Percentiles rank a stretch among this genome's conserved stretches.
Conservation (phyloP, 495 filamentous ascomycete species). For the Hypoxylon rickii region DNA sequence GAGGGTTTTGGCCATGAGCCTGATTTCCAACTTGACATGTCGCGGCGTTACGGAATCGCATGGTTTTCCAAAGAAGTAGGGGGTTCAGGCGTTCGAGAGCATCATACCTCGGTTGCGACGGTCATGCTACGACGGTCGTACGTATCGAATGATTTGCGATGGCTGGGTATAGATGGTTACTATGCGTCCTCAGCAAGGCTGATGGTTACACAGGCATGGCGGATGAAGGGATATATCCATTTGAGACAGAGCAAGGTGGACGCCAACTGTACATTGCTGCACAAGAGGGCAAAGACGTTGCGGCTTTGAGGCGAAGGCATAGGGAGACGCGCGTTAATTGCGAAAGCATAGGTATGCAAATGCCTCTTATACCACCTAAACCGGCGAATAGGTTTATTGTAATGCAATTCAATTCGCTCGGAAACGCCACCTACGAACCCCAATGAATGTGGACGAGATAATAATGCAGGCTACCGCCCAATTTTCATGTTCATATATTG, state of each 20-base stretch:
- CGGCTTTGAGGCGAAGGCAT: no score
- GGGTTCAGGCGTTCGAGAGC: conserved; percentile 29
- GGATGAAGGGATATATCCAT: conserved; percentile 3
- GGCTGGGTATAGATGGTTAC: conserved; percentile 30
- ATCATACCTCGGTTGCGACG: conserved; percentile 23
- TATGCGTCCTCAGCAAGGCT: conserved; percentile 9
- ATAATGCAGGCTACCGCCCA: no score
- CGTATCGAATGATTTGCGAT: conserved; percentile 19
- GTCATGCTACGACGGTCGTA: conserved; percentile 10
- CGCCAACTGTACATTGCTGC: not conserved
- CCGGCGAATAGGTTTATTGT: no score
- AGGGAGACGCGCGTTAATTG: conserved; percentile 2
- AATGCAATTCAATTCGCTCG: no score
- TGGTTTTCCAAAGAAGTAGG: conserved; percentile 21
- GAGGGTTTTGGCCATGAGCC: conserved; percentile 9
- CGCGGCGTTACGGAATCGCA: conserved; percentile 36
- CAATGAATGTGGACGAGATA: no score
- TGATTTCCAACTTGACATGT: conserved; percentile 25
- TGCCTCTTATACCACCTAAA: no score
- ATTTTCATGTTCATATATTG: not conserved
- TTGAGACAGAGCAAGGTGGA: not conserved
- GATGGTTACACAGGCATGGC: conserved; percentile 5
- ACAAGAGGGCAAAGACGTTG: no score
- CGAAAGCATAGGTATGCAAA: not conserved
- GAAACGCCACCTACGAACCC: no score